Base-by-base conservation (phyloP, 2,329 filamentous ascomycete genomes). In the Colletotrichum salicis region DNA sequence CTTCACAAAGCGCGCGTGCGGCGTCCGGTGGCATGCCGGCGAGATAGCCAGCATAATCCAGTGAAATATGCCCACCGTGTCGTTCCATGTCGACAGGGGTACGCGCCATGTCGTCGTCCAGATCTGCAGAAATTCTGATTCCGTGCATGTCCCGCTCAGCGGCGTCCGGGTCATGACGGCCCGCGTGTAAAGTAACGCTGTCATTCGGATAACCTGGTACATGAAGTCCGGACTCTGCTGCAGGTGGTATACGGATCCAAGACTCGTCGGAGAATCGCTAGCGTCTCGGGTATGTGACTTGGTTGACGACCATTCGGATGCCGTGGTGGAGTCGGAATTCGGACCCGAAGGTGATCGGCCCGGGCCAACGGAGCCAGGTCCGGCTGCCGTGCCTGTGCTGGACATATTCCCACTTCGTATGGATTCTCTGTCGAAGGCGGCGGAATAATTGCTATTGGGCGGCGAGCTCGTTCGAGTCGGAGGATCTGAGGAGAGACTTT, bases 71-170 rank as follows among this genome's bases (percentile, higher is more conserved):
- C 86, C 86, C 15, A 86, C 78, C 29, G 86, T 79, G 2, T 79
- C 76, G 70, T 84, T 84, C 86, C 86, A 87, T 5, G 79, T 80
- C 3, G 82, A 77, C 41, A 87, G 78, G 1, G 84, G 82, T 5
- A 86, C 82, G 22, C 82, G 79, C 86, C 86, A 88, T 12, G 84
- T 79, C 3, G 82, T 81, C 15, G 78, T 79, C 86, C 86, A 89
- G 5, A 88, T 80, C 55, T 76, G 75, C 11, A 80, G 67, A 68
- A 86, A 84, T 55, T 86, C 84, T 10, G 75, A 72, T 4, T 79
- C 71, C 3, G 78, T 79, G 65, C 86, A 84, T 0, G 84, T 77
- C 6, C 75, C 69, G 64, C 82, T 82, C 15, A 87, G 84, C 0
- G 86, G 84, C 3, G 75, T 78, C 3, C 85, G 83, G 11, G 76